Evolutionary conservation across 108 stramenopile genomes (phyloP).

Genomic region (Fragilaria crotonensis): DNA sequence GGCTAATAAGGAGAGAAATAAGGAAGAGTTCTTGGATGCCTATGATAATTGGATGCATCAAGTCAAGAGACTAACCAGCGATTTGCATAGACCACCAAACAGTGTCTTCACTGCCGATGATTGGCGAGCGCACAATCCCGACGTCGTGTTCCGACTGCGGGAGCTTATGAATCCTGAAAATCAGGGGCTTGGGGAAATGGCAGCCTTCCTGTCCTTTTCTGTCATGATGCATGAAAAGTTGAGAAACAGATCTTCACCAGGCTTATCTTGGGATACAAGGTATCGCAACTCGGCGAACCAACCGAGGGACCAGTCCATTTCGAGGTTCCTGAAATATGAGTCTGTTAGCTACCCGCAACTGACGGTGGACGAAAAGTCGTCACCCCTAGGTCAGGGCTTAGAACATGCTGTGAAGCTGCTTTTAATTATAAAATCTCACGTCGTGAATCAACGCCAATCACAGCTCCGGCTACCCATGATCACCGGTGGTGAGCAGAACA

Average conservation of each 20-base stretch:
- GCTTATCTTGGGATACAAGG: background rate
- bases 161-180: background rate
- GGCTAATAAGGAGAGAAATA: slow-evolving; percentile 25
- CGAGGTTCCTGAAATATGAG: background rate
- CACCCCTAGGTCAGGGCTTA: slow-evolving; percentile 34
- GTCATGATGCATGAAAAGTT: slow-evolving; percentile 24
- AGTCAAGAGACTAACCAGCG: background rate
- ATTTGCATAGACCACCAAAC: background rate
- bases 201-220: slow-evolving; percentile 34
- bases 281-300: background rate
- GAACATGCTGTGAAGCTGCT: slow-evolving; percentile 28
- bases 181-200: slow-evolving; percentile 12
- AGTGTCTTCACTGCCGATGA: background rate
- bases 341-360: slow-evolving; percentile 15
- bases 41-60: slow-evolving; percentile 16
- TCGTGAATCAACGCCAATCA: background rate
- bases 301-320: background rate
- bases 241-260: background rate
- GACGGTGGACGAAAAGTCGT: slow-evolving; percentile 37
- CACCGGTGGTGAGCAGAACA: background rate
- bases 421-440: slow-evolving; percentile 3
- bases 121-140: background rate
- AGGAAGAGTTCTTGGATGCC: slow-evolving; percentile 33
- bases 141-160: background rate
- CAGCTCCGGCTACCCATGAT: background rate